Base-by-base conservation (phyloP, 2,329 filamentous ascomycete genomes). In the Fusarium zealandicum region DNA sequence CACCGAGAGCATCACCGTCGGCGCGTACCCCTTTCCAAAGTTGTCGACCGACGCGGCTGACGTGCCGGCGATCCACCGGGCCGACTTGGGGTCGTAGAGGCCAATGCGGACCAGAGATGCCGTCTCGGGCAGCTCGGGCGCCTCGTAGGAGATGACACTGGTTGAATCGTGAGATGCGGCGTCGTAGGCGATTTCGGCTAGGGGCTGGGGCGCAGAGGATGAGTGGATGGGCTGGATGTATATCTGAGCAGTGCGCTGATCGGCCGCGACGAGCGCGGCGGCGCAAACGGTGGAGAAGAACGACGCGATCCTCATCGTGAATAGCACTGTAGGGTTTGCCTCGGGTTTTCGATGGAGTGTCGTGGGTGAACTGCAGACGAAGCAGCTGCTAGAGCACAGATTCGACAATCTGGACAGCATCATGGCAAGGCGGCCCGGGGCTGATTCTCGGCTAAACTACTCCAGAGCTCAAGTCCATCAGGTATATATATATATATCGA, bases 21-120 rank as follows among this genome's bases (percentile, higher is more conserved):
- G 84, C 59, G 80, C 76, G 69, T 82, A 87, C 6, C 85, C 85
- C 72, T 86, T 86, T 58, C 72, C 73, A 61, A 88, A 86, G 70
- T 84, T 87, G 50, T 81, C 78, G 2, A 73, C 77, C 8, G 81
- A 80, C 22, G 82, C 78, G 12, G 84, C 79, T 7, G 83, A 82
- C 5, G 82, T 83, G 20, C 82, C 80, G 20, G 80, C 81, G 27
- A 73, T 70, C 84, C 85, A 88, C 35, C 63, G 56, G 40, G 69
- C 64, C 10, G 77, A 64, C 18, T 74, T 68, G 17, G 75, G 60
- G 70, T 86, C 80, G 73, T 82, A 88, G 55, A 83, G 67, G 32
- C 85, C 86, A 41, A 88, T 73, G 57, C 84, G 82, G 44, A 87
- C 75, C 9, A 85, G 78, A n/a, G 68, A 64, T 5, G 75, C 69